A percentile compares a stretch with the other conserved stretches of the same genome.
phyloP scores from a whole-genome alignment of 164 flowering plant species.

The Nymphaea colorata region DNA sequence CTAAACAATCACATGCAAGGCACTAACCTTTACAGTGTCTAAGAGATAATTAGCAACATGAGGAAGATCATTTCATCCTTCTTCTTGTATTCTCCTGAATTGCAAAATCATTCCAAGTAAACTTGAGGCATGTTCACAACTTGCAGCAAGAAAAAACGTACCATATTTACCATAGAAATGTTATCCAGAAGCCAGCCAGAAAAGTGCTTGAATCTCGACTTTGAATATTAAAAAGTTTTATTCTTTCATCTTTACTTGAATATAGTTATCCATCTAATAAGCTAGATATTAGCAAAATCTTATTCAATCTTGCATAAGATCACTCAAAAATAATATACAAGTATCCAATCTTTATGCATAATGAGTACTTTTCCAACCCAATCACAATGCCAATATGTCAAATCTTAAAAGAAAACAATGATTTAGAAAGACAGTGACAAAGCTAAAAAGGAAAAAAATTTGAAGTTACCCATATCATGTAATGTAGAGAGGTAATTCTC shows the following conservation, averaged over 20 bases:
- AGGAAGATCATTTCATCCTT: constrained; percentile 20
- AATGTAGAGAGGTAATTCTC: no score
- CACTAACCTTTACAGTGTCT: constrained; percentile 12
- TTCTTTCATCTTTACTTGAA: constrained; percentile 16
- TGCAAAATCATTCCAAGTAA: constrained; percentile 27
- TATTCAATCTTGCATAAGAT: no score
- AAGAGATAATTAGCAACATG: constrained; percentile 23
- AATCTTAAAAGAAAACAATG: no score
- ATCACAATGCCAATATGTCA: no score
- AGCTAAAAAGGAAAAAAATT: no score
- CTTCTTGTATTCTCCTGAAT: constrained; percentile 26
- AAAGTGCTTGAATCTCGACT: constrained; percentile 23
- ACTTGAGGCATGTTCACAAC: constrained; percentile 25
- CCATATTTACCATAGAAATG: constrained; percentile 24
- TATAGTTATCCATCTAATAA: not conserved
- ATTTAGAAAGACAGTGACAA: no score
- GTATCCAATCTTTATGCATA: no score
- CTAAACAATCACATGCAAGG: no score
- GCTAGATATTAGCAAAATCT: no score
- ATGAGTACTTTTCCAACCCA: no score
- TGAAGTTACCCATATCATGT: no score
- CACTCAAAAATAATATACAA: no score
- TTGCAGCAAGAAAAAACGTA: constrained; percentile 28
- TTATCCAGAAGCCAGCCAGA: constrained; percentile 25
- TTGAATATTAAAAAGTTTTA: constrained; percentile 18